Conservation (phyloP, 2,329 filamentous ascomycete genomes). For the Phoma herbarum region DNA sequence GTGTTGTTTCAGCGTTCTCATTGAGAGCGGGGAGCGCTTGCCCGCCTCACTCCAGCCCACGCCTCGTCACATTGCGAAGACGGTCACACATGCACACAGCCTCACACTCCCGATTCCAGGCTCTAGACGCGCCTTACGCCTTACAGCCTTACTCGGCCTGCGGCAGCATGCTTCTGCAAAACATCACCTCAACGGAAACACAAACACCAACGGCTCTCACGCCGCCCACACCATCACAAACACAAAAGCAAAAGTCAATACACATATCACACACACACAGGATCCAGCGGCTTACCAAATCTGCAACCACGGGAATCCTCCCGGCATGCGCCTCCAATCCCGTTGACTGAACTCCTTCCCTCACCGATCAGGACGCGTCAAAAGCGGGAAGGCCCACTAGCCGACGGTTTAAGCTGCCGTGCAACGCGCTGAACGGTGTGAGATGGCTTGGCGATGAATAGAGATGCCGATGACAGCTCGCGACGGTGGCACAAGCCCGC, state of each 20-base stretch:
- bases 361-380: constrained; percentile 15
- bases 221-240: constrained; percentile 1
- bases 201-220: constrained; percentile 1
- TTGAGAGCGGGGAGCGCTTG: neutral
- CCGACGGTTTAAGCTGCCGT: constrained; percentile 8
- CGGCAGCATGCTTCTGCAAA: neutral
- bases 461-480: neutral
- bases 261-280: constrained; percentile 6
- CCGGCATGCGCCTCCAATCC: constrained; percentile 14
- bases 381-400: constrained; percentile 13
- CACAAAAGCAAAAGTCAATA: constrained; percentile 10
- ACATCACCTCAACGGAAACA: neutral
- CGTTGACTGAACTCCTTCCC: neutral
- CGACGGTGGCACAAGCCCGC: neutral
- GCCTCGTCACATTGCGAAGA: neutral
- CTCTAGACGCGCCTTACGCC: neutral
- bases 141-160: constrained; percentile 4
- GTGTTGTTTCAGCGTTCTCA: constrained; percentile 1
- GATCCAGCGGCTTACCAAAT: neutral
- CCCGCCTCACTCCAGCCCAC: constrained; percentile 3
- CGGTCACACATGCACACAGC: constrained; percentile 5
- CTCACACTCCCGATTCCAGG: neutral
- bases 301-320: constrained; percentile 9
- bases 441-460: neutral
- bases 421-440: constrained; percentile 4